Percentiles rank a stretch among this genome's conserved stretches.
Conservation (phyloP, 2,329 filamentous ascomycete species). For the Colletotrichum siamense region DNA sequence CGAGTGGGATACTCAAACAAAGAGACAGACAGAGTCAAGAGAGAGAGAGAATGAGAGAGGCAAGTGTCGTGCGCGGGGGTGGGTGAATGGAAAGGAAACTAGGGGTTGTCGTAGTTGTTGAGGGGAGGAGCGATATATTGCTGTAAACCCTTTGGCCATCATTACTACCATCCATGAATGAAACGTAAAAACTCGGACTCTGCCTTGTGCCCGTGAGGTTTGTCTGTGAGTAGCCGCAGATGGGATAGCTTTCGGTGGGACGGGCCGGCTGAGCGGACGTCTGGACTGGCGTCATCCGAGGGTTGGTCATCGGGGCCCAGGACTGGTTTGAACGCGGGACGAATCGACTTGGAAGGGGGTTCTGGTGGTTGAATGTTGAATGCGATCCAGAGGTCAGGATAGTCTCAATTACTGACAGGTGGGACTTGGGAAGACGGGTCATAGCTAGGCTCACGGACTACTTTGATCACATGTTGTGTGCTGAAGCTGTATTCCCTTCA, state of each 20-base stretch:
- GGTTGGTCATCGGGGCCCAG: not conserved
- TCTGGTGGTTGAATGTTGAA: not conserved
- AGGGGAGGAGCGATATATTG: not conserved
- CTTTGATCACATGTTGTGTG: not conserved
- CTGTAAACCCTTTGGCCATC: not conserved
- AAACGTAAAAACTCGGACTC: not conserved
- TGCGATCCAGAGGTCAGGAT: not conserved
- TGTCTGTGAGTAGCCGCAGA: not conserved
- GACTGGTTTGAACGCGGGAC: not conserved
- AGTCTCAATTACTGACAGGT: not conserved
- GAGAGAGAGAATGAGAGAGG: not conserved
- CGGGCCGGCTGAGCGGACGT: not conserved
- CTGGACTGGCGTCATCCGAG: not conserved
- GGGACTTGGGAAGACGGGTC: not conserved
- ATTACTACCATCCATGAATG: not conserved
- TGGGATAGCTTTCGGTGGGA: not conserved
- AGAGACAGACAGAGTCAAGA: slow-evolving; percentile 5
- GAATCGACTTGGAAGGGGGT: not conserved
- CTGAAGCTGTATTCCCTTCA: not conserved
- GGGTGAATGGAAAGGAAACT: not conserved
- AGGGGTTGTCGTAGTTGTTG: not conserved
- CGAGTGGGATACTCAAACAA: slow-evolving; percentile 11
- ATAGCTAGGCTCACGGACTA: not conserved
- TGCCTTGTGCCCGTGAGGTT: not conserved
- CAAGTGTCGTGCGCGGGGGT: not conserved